These are phyloP conservation scores for Fusarium tjaetaba DNA, from an alignment of 2,329 filamentous ascomycete genomes.

Conservation along the genomic window DNA sequence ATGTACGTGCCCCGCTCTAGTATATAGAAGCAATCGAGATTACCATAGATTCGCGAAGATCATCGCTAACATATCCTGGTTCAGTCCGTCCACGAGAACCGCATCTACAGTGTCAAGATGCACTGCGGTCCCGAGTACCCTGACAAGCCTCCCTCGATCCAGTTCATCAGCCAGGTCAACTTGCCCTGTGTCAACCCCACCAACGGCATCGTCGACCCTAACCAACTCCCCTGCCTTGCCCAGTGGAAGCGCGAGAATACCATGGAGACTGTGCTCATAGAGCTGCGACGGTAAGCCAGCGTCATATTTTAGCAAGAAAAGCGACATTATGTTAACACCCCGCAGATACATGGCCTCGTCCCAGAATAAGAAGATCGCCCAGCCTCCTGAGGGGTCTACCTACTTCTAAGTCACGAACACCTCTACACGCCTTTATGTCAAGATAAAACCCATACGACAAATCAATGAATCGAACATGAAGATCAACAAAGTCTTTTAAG, in stretches of 20 bases:
- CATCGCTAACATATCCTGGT: constrained; percentile 14
- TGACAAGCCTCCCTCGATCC: constrained; percentile 85
- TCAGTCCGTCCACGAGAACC: constrained; percentile 95
- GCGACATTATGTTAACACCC: background rate
- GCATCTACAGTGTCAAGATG: constrained; percentile 98
- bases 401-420: constrained; percentile 46
- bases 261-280: constrained; percentile 93
- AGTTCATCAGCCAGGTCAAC: constrained; percentile 95
- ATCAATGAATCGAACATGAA: constrained; percentile 11
- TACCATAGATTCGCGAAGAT: background rate
- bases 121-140: constrained; percentile 92
- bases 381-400: constrained; percentile 85
- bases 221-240: constrained; percentile 83
- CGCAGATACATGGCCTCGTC: constrained; percentile 90
- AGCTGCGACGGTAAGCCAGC: constrained; percentile 75
- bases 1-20: constrained; percentile 67
- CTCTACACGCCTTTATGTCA: constrained; percentile 13
- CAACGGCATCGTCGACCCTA: constrained; percentile 85
- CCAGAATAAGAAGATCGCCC: constrained; percentile 92
- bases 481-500: constrained; percentile 6
- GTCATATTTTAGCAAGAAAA: background rate
- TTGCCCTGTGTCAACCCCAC: constrained; percentile 89
- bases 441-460: constrained; percentile 10
- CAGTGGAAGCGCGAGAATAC: constrained; percentile 94
- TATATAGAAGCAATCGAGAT: background rate